phyloP scores from a whole-genome alignment of 164 flowering plant genomes.

The Liriodendron chinense region DNA sequence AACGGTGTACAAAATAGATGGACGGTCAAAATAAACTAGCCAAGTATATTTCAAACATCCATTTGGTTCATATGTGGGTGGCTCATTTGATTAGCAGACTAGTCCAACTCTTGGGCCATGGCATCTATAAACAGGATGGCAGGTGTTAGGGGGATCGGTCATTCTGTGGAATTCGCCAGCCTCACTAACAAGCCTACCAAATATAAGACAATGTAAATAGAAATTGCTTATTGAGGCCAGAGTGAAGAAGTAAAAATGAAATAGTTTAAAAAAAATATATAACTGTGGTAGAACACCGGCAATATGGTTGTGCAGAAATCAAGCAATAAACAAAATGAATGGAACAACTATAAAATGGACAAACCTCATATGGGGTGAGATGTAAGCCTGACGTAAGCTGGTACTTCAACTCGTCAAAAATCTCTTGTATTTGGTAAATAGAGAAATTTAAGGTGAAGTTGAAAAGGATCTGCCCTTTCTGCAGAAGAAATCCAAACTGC shows the following conservation, averaged over 20 bases:
- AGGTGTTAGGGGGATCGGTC: too few species aligned
- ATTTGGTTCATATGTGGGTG: not conserved
- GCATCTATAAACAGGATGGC: not conserved
- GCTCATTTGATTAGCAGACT: not conserved
- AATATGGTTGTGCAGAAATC: not conserved
- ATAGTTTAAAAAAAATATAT: too few species aligned
- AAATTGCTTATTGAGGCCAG: not conserved
- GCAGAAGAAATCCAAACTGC: slow-evolving; percentile 71
- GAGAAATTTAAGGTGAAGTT: slow-evolving; percentile 56
- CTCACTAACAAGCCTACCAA: not conserved
- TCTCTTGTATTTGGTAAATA: slow-evolving; percentile 55
- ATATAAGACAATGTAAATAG: not conserved
- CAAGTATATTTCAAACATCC: not conserved
- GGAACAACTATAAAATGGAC: slow-evolving; percentile 7
- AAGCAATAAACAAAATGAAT: not conserved
- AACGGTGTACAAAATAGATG: not conserved
- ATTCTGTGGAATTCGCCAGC: not conserved
- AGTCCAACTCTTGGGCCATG: not conserved
- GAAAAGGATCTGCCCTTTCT: slow-evolving; percentile 63
- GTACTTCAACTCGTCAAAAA: slow-evolving; percentile 50
- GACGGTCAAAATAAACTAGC: not conserved
- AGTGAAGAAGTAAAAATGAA: not conserved
- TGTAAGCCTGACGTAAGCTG: slow-evolving; percentile 62
- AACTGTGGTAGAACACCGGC: not conserved
- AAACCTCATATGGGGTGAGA: slow-evolving; percentile 71